Base-by-base conservation (phyloP, 257 asterid genomes). In the Prunella vulgaris region DNA sequence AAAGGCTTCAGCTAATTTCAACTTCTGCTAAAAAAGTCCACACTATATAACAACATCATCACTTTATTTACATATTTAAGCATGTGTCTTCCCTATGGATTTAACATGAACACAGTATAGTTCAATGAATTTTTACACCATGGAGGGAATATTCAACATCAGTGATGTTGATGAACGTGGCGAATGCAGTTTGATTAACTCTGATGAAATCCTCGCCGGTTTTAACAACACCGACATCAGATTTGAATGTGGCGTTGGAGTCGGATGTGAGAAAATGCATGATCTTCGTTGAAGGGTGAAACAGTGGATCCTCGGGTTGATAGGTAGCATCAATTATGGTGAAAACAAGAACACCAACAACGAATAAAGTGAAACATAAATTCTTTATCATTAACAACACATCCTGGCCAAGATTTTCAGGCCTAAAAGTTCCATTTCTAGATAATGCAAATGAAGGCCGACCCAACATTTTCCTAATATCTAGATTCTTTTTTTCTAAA, bases 141-240 rank as follows among this genome's bases (percentile, higher is more conserved):
- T n/a, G n/a, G n/a, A n/a, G n/a, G n/a, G n/a, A n/a, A n/a, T n/a
- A n/a, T n/a, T 87, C 99, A 27, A 90, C 95, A 77, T 90, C 99
- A 1, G 91, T 87, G 14, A 93, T 75, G 85, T 93, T 93, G 28
- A 90, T 85, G 66, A 89, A 86, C 8, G 89, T 59, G 0, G 72
- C 84, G 18, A 93, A 89, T 5, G 80, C 96, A 0, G 96, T 90
- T 78, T 90, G 97, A 75, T 93, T 86, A 17, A 83, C 64, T 32
- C 81, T 74, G 56, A 90, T 86, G 56, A 93, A 93, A 75, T 93
- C 97, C 92, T 93, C 97, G 25, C 99, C 99, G 21, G 99, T 93
- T 84, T 81, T 87, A 7, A 93, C 88, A 48, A 90, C 92, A 56
- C 81, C 85, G 7, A 80, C 62, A 56, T 93, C 98, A 62, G 96